Evolutionary conservation across 192 early-diverging fungal genomes (phyloP), one percentile per base, ranked within the genome.

Genomic region (Gryganskiella cystojenkinii): DNA sequence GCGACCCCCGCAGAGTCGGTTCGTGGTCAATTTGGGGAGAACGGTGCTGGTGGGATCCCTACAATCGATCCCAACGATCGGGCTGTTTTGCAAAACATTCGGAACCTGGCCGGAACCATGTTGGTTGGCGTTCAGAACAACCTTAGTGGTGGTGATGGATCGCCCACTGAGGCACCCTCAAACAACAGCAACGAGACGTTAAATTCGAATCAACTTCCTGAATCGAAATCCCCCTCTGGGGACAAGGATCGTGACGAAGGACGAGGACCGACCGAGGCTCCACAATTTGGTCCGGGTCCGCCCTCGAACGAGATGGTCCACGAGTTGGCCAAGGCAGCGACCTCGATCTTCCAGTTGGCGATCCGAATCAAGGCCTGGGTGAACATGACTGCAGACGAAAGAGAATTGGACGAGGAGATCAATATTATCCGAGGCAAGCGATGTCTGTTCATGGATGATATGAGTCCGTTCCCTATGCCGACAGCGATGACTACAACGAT

Each of bases 361-460:
- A 78, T 78, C 24, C 52, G 74, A 7, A 69, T 78, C 55, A 78
- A 78, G 28, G 66, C 60, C 4, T 78, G 74, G 74, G 74, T 69
- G 47, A 50, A 56, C 27, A 78, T 78, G 74, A 58, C 74, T 5
- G 61, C 74, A 27, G 61, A 64, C 17, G 61, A 78, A 30, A 45
- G 74, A 19, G 66, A 22, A 11, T 49, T 68, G 33, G 74, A 78
- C 22, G 74, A 78, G 19, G 74, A 78, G 30, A 69, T 78, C 49
- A 78, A 78, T 27, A 68, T 78, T 33, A 78, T 78, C 24, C 74
- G 74, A 8, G 74, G 66, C 27, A 78, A 69, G 56, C 65, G 74
- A 8, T 78, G 66, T 60, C 50, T 78, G 11, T 67, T 78, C 30
- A 64, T 69, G 67, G 74, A 78, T 46, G 67, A 54, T 0, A 44